Evolutionary conservation across 352 stramenopile genomes (phyloP).

Genomic region (Phytophthora pini): DNA sequence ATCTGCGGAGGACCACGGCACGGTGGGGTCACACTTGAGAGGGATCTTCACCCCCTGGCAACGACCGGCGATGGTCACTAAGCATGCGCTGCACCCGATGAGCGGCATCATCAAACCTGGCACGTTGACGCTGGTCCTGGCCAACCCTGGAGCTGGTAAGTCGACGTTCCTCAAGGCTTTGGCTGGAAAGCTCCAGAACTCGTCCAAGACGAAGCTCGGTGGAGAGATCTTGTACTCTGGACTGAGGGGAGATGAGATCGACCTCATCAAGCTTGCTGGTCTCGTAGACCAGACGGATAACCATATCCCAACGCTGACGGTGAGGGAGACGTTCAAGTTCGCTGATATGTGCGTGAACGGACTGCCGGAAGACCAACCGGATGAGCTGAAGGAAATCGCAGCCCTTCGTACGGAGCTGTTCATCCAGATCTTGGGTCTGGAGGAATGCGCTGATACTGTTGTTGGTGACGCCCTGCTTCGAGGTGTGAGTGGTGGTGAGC

Average conservation of each 20-base stretch:
- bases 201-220: conserved; percentile 46
- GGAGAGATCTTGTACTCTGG: conserved; percentile 71
- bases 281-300: conserved; percentile 59
- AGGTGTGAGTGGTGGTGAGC: conserved; percentile 91
- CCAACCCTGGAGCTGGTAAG: conserved; percentile 81
- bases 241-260: conserved; percentile 56
- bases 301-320: conserved; percentile 33
- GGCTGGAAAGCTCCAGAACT: conserved; percentile 61
- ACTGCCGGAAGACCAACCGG: conserved; percentile 51
- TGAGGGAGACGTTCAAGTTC: conserved; percentile 41
- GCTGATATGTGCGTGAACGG: conserved; percentile 48
- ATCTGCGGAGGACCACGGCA: conserved; percentile 46
- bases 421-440: conserved; percentile 82
- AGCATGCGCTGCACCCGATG: conserved; percentile 70
- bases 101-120: conserved; percentile 87
- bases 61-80: conserved; percentile 43
- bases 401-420: conserved; percentile 69
- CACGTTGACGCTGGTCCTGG: conserved; percentile 66
- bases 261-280: conserved; percentile 68
- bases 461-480: conserved; percentile 86
- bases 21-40: conserved; percentile 65
- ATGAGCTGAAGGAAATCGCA: conserved; percentile 75
- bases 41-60: conserved; percentile 63
- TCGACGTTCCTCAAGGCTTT: conserved; percentile 83
- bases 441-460: conserved; percentile 89